phyloP scores from a whole-genome alignment of 1,284 basidiomycete species.

The Heterobasidion irregulare region DNA sequence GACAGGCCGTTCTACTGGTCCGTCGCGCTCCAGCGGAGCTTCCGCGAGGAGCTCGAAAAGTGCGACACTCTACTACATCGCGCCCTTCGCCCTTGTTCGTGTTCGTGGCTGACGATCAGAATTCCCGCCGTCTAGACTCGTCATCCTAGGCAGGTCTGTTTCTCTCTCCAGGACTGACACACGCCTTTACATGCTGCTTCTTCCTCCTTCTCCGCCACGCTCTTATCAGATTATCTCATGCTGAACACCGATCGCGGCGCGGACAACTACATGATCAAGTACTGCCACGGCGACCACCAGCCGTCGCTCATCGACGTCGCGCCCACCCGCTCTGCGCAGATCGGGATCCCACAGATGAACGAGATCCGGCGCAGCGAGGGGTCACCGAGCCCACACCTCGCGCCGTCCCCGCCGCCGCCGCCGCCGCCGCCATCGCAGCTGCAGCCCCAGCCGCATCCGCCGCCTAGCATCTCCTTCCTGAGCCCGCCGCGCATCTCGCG shows the following conservation, averaged over 20 bases:
- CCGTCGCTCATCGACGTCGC: constrained; percentile 69
- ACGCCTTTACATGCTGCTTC: no score
- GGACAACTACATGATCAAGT: constrained; percentile 88
- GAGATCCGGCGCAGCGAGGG: constrained; percentile 37
- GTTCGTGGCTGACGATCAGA: neutral
- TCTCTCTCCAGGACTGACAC: neutral
- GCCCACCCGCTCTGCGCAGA: constrained; percentile 49
- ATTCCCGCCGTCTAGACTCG: constrained; percentile 40
- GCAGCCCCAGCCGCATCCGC: constrained; percentile 23
- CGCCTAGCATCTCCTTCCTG: constrained; percentile 25
- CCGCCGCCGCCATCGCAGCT: neutral
- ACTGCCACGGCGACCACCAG: constrained; percentile 69
- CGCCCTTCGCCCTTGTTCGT: constrained; percentile 7
- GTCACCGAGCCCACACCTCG: constrained; percentile 18
- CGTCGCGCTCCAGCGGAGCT: constrained; percentile 64
- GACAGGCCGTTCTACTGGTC: constrained; percentile 76
- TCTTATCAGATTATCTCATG: constrained; percentile 71
- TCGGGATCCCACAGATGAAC: constrained; percentile 56
- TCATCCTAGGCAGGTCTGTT: constrained; percentile 57
- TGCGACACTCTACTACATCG: constrained; percentile 22
- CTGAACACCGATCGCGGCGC: constrained; percentile 80
- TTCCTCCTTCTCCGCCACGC: no score
- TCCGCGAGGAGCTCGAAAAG: constrained; percentile 86
- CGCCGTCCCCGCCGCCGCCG: neutral
- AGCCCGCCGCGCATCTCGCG: constrained; percentile 6